Evolutionary conservation across 2,329 filamentous ascomycete species (phyloP).

Genomic region (Colletotrichum cordylinicola): DNA sequence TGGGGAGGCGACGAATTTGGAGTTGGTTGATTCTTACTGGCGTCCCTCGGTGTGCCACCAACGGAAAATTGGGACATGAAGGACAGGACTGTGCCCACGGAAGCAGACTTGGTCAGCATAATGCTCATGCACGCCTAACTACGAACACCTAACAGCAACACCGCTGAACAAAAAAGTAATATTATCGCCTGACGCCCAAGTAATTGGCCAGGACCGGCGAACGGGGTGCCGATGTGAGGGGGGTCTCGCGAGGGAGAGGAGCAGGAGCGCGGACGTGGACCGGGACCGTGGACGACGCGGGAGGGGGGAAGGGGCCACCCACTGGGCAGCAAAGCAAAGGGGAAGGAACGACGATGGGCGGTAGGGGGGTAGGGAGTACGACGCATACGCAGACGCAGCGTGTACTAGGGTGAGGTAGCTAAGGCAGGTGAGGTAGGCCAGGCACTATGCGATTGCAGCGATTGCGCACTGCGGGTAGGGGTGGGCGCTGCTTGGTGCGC

Average conservation of each 20-base stretch:
- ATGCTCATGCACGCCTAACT: slow-evolving; percentile 9
- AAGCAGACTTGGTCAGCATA: slow-evolving; percentile 21
- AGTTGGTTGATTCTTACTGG: slow-evolving; percentile 41
- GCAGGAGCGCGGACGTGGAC: neutral
- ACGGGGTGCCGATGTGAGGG: neutral
- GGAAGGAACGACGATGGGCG: neutral
- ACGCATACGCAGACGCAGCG: neutral
- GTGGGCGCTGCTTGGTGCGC: neutral
- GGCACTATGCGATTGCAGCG: neutral
- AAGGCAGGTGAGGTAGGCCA: neutral
- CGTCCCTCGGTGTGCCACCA: slow-evolving; percentile 56
- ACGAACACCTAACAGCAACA: neutral
- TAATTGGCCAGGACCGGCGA: slow-evolving; percentile 17
- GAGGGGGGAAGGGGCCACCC: neutral
- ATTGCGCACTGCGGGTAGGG: neutral
- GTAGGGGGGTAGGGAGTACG: neutral
- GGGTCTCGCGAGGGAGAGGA: neutral
- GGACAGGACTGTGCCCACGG: slow-evolving; percentile 70
- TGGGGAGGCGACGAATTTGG: slow-evolving; percentile 50
- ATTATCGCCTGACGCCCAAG: slow-evolving; percentile 13
- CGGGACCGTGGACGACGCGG: neutral
- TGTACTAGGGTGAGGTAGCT: neutral
- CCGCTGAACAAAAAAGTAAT: neutral
- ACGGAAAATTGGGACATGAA: slow-evolving; percentile 86
- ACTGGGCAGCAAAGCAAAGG: neutral